Evolutionary conservation across 1,284 basidiomycete species (phyloP).

Genomic region (Cerrena zonata): DNA sequence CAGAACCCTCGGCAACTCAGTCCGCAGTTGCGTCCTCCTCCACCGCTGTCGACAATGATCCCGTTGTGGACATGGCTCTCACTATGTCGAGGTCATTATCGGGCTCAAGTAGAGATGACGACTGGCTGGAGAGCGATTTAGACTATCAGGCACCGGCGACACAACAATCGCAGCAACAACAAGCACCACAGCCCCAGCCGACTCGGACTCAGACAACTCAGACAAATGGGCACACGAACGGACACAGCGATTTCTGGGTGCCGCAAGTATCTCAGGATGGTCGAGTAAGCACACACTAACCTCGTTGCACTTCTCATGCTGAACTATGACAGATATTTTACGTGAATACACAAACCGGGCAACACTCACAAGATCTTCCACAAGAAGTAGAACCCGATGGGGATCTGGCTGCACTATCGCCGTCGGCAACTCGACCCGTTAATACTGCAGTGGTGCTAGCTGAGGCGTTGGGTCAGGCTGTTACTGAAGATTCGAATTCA

Average conservation of each 20-base stretch:
- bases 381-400: constrained; percentile 58
- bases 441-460: constrained; percentile 46
- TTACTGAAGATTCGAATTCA: constrained; percentile 13
- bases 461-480: not conserved
- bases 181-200: too few species aligned
- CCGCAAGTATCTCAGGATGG: constrained; percentile 68
- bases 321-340: constrained; percentile 74
- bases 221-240: not conserved
- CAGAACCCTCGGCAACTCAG: constrained; percentile 19
- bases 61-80: constrained; percentile 46
- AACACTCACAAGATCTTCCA: constrained; percentile 83
- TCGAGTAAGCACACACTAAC: constrained; percentile 44
- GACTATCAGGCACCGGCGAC: constrained; percentile 15
- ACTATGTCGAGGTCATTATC: constrained; percentile 39
- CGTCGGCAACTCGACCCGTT: constrained; percentile 40
- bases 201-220: too few species aligned
- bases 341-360: constrained; percentile 85
- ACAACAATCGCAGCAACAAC: constrained; percentile 11
- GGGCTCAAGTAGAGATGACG: constrained; percentile 28
- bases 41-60: constrained; percentile 30
- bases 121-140: constrained; percentile 24
- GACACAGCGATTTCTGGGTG: constrained; percentile 72
- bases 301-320: not conserved
- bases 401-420: constrained; percentile 55
- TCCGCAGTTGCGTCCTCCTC: constrained; percentile 2